Base-by-base conservation (phyloP, 768 basidiomycete genomes). In the Russula emetica region DNA sequence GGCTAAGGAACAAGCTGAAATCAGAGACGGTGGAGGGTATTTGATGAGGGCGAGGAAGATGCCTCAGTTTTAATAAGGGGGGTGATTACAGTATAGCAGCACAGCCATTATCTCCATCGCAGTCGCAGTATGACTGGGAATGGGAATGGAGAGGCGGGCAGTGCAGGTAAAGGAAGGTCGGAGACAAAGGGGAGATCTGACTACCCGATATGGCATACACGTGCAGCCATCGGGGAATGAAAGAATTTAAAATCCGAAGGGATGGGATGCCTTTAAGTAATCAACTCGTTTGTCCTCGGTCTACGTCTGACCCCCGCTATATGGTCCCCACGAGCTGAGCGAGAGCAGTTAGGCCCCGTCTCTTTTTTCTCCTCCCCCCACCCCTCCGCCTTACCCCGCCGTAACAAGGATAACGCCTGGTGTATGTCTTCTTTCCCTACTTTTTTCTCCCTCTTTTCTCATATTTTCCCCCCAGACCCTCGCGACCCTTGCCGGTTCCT, bases 401-500 rank as follows among this genome's bases (percentile, higher is more conserved):
- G 79, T 72, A 71, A 72, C 79, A 81, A 81, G 79, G 79, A 81
- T 77, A 75, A 76, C 79, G 79, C 79, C 77, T 81, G 79, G 78
- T 63, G 79, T 81, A 60, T 24, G 47, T 26, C 10, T 32, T 26
- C 14, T 3, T 32, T 56, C 5, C 38, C 5, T 22, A 20, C 28
- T 30, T 10, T 20, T 53, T 44, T 8, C 38, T 65, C 45, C 32
- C 38, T 0, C 38, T 55, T 30, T 40, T 13, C 32, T 42, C n/a
- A 32, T 24, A 51, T 38, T 34, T 55, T 51, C 2, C 40, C 58
- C 52, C 45, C 71, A 90, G 87, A 83, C 83, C 62, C 90, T 92
- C 90, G 90, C 90, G 90, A 92, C 90, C 90, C 91, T 92, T 92
- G 86, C 81, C 88, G 88, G 87, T 85, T 78, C 82, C 88, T 76